Base-by-base conservation (phyloP, 1,139 yeast species). In the Geotrichum citri-aurantii region DNA sequence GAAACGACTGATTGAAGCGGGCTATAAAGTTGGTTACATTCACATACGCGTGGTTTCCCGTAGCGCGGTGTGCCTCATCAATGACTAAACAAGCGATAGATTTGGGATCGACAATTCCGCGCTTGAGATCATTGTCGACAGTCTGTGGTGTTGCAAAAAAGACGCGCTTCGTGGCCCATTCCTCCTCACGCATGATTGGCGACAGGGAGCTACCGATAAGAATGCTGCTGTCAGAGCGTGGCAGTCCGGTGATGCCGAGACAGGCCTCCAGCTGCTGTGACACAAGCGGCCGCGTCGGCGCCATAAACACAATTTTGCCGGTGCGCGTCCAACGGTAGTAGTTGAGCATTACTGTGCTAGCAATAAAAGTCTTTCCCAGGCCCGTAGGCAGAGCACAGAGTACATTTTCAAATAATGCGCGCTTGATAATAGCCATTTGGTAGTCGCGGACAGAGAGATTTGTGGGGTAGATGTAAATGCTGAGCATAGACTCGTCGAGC, bases 101-200 rank as follows among this genome's bases (percentile, higher is more conserved):
- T 65, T 83, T 86, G 0, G 98, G 96, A 66, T 89, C 82, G 31
- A 92, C 74, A 1, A 82, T 75, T 0, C 97, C 97, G 44, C 83
- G 75, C 48, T 82, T 79, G 61, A 95, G 75, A 72, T 95, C 99
- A 71, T 91, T 90, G 63, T 90, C 97, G 1, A 93, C 93, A 12
- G 93, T 96, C 68, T 95, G 99, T 0, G 99, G 99, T 0, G 99
- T 95, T 1, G 97, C 84, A 71, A 95, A 95, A 68, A 95, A 89
- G 0, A 95, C 91, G 40, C 91, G 77, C 65, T 86, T 88, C 7
- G 77, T 71, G 42, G 77, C 75, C 97, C 98, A 95, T 17, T 89
- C 84, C 33, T 81, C 84, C 3, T 79, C 82, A 61, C 98, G 77
- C 21, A 60, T 59, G 2, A 60, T 58, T 21, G 69, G 67, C 2